phyloP scores from a whole-genome alignment of 139 green algal species.

The Chlorella ohadii region DNA sequence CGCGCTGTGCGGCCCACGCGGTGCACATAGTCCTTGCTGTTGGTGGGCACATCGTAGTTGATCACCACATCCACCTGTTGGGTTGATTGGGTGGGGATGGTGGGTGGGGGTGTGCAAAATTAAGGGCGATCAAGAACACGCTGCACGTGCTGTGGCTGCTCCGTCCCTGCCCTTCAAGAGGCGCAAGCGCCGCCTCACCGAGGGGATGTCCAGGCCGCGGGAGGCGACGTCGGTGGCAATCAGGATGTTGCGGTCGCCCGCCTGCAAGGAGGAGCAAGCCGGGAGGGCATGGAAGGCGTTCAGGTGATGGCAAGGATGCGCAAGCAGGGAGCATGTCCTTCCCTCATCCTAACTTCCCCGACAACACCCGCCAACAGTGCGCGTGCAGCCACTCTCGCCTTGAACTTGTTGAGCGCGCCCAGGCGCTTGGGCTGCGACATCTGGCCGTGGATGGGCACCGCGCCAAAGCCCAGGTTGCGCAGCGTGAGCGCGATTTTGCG shows the following conservation, averaged over 20 bases:
- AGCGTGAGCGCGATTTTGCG: constrained; percentile 92
- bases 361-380: constrained; percentile 9
- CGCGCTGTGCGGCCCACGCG: constrained; percentile 95
- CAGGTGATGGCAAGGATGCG: neutral
- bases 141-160: too few species aligned
- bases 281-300: neutral
- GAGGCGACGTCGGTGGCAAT: constrained; percentile 93
- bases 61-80: constrained; percentile 89
- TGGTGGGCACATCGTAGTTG: constrained; percentile 97
- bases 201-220: constrained; percentile 95
- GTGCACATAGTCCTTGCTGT: constrained; percentile 60
- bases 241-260: constrained; percentile 86
- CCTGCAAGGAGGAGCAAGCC: constrained; percentile 31
- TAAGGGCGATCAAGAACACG: too few species aligned
- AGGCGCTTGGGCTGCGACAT: constrained; percentile 98
- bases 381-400: too few species aligned
- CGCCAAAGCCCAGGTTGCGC: constrained; percentile 95
- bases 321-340: neutral
- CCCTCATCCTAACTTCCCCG: too few species aligned
- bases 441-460: constrained; percentile 97
- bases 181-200: constrained; percentile 78
- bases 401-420: constrained; percentile 98
- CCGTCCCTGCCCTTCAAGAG: neutral
- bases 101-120: too few species aligned
- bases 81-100: constrained; percentile 80